Percentiles rank a stretch among this genome's conserved stretches.
These are phyloP conservation scores for Hibiscus syriacus DNA, from an alignment of 345 rosid species.

Conservation along the genomic window DNA sequence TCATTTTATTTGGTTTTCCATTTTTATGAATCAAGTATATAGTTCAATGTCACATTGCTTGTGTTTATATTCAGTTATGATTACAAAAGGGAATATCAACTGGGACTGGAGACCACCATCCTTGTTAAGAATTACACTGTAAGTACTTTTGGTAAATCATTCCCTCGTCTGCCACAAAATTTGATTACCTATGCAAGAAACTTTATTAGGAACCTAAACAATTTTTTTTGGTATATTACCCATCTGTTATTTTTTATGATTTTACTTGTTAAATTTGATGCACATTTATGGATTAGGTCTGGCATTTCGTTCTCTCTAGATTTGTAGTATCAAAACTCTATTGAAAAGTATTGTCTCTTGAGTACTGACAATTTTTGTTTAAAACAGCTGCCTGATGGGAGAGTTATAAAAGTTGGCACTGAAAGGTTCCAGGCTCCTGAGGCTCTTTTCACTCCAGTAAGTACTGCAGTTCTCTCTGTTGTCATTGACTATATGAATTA, in stretches of 20 bases:
- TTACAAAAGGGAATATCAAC: slow-evolving; percentile 86
- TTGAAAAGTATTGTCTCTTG: neutral
- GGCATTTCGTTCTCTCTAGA: neutral
- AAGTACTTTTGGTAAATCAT: neutral
- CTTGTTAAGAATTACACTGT: slow-evolving; percentile 93
- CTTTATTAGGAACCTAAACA: neutral
- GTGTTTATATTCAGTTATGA: slow-evolving; percentile 57
- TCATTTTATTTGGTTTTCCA: neutral
- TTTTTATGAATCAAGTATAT: neutral
- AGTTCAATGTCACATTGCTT: slow-evolving; percentile 5
- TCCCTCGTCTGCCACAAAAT: neutral
- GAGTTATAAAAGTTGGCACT: slow-evolving; percentile 89
- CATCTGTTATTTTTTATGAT: neutral
- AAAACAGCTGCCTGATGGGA: slow-evolving; percentile 90
- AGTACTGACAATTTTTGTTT: neutral
- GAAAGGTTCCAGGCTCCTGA: slow-evolving; percentile 98
- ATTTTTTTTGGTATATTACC: neutral
- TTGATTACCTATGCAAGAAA: neutral
- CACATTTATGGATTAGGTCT: neutral
- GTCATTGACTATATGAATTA: neutral
- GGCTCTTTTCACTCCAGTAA: slow-evolving; percentile 94
- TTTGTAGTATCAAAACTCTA: neutral
- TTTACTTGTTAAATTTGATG: neutral
- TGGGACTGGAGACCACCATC: slow-evolving; percentile 94
- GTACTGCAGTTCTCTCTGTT: slow-evolving; percentile 11